Base-by-base conservation (phyloP, 352 stramenopile genomes). In the Phytophthora hibernalis region DNA sequence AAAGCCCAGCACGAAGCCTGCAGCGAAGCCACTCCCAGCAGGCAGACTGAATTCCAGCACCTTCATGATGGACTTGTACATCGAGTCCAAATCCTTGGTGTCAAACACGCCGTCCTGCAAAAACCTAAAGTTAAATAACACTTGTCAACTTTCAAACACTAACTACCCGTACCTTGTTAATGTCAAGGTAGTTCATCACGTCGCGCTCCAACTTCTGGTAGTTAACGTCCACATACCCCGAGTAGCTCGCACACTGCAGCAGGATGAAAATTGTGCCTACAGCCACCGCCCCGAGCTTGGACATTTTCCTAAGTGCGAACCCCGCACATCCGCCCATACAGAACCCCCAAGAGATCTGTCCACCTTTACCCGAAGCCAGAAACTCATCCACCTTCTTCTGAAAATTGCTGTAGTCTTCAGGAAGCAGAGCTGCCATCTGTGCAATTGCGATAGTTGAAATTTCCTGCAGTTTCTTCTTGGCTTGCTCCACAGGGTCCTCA, bases 221-320 rank as follows among this genome's bases (percentile, higher is more conserved):
- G 76, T 98, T 83, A 18, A 98, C 85, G 55, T 93, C 67, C 48
- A 98, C 84, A 64, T 98, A 98, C 26, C 92, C 95, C 28, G 77
- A 84, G 69, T 96, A 97, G 37, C 80, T 96, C 26, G 90, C 85
- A 45, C 79, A 86, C 77, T 98, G 93, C 70, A 97, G 75, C 16
- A 88, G 62, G 18, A 98, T 81, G 56, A 98, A 98, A 30, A 93
- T 72, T 18, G 83, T 65, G 28, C 93, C 93, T 31, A 98, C 61
- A 12, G 93, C 70, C 45, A 98, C 54, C 1, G 91, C 95, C 7
- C 93, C 81, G 26, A 92, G 65, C 65, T 98, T 98, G 21, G 92
- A 97, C 38, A 98, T 70, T 62, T 98, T 97, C 61, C 97, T 97
- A 3, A 97, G 64, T 30, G 95, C 88, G 45, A 95, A 92, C 20